A percentile compares a stretch with the other conserved stretches of the same genome.
phyloP scores from a whole-genome alignment of 1,284 basidiomycete genomes.

The Phellopilus nigrolimitatus region DNA sequence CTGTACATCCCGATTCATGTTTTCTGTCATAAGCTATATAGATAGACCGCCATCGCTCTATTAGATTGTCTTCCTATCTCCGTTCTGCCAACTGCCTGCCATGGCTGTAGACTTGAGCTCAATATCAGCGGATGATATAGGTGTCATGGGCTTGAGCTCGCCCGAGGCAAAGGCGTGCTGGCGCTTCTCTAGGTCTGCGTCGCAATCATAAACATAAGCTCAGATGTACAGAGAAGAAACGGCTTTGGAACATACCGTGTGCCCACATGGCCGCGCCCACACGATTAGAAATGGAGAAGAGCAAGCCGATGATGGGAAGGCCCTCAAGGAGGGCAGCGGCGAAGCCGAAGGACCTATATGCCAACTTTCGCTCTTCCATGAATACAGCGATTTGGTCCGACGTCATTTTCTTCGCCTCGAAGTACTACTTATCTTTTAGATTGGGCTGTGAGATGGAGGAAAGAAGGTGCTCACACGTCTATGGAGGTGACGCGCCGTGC shows the following conservation, averaged over 20 bases:
- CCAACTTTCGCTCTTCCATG: slow-evolving; percentile 83
- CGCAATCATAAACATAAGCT: slow-evolving; percentile 3
- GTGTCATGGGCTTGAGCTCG: slow-evolving; percentile 10
- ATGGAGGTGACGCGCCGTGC: slow-evolving; percentile 69
- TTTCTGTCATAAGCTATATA: background rate
- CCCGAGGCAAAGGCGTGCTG: slow-evolving; percentile 44
- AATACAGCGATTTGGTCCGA: slow-evolving; percentile 62
- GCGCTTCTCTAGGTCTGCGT: slow-evolving; percentile 68
- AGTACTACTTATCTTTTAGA: too few relatives aligned
- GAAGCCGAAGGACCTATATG: slow-evolving; percentile 85
- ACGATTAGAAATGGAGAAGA: slow-evolving; percentile 80
- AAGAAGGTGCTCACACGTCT: slow-evolving; percentile 43
- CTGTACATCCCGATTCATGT: background rate
- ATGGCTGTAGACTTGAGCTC: slow-evolving; percentile 9
- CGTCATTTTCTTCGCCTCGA: slow-evolving; percentile 77
- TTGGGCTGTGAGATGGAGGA: background rate
- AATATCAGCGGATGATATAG: background rate
- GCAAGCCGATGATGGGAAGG: slow-evolving; percentile 71
- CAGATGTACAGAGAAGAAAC: background rate
- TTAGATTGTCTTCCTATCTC: background rate
- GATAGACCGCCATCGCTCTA: background rate
- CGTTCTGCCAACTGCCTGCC: slow-evolving; percentile 15
- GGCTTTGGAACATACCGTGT: slow-evolving; percentile 46
- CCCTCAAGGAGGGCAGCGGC: slow-evolving; percentile 72
- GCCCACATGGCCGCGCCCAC: slow-evolving; percentile 92